Evolutionary conservation across 2,329 filamentous ascomycete species (phyloP).

Genomic region (Orbilia javanica): DNA sequence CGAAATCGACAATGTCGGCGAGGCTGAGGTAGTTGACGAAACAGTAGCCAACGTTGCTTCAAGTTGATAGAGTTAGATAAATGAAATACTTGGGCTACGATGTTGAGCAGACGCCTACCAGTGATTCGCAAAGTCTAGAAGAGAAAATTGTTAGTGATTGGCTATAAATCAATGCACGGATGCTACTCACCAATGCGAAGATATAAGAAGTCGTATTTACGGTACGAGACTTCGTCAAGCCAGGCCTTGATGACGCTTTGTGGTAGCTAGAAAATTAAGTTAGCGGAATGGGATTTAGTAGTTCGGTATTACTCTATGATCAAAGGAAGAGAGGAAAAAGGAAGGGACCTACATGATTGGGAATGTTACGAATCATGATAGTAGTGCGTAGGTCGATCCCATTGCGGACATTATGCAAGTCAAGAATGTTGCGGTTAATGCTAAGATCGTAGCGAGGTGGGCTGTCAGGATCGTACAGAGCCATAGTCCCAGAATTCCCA

Average conservation of each 20-base stretch:
- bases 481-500: neutral
- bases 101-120: constrained; percentile 19
- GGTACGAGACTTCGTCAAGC: constrained; percentile 77
- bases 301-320: neutral
- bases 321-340: neutral
- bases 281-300: constrained; percentile 70
- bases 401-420: constrained; percentile 31
- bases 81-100: neutral
- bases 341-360: constrained; percentile 79
- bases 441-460: constrained; percentile 35
- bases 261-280: constrained; percentile 70
- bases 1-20: constrained; percentile 31
- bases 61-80: constrained; percentile 62
- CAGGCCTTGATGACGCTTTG: constrained; percentile 35
- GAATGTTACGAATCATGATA: constrained; percentile 92
- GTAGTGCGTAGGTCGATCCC: constrained; percentile 35
- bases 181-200: constrained; percentile 85
- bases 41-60: constrained; percentile 85
- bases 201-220: constrained; percentile 94
- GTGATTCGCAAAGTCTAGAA: constrained; percentile 35
- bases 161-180: constrained; percentile 66
- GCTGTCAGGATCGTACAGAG: constrained; percentile 2
- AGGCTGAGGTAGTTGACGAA: constrained; percentile 87
- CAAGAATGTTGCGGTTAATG: constrained; percentile 67
- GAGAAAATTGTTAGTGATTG: neutral